A percentile compares a stretch with the other conserved stretches of the same genome.
These are phyloP conservation scores for Pseudonitzschia delicatissima DNA, from an alignment of 108 stramenopile genomes.

Conservation along the genomic window DNA sequence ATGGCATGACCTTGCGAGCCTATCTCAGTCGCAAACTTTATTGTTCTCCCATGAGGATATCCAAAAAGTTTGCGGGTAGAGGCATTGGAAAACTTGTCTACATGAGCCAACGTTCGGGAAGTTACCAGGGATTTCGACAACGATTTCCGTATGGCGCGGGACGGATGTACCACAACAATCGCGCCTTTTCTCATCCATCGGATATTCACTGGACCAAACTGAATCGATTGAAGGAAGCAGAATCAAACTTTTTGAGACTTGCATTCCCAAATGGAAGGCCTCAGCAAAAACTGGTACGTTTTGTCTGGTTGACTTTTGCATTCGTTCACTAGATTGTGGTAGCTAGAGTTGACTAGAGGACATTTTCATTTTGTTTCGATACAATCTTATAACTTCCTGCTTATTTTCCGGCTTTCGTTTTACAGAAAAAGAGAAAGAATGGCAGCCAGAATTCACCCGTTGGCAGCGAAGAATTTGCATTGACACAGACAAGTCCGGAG, in stretches of 20 bases:
- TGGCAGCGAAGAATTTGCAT: too few species aligned
- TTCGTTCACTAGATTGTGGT: too few species aligned
- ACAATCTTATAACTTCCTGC: too few species aligned
- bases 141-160: neutral
- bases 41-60: slow-evolving; percentile 96
- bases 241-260: slow-evolving; percentile 8
- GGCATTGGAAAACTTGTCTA: slow-evolving; percentile 44
- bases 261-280: slow-evolving; percentile 4
- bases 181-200: neutral
- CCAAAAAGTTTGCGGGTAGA: slow-evolving; percentile 69
- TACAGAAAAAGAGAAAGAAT: too few species aligned
- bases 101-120: neutral
- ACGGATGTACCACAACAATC: neutral
- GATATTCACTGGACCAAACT: neutral
- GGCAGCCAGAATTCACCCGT: too few species aligned
- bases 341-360: too few species aligned
- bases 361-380: too few species aligned
- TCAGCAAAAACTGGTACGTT: too few species aligned
- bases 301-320: too few species aligned
- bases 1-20: slow-evolving; percentile 91
- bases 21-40: slow-evolving; percentile 88
- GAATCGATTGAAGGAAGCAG: slow-evolving; percentile 9
- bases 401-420: too few species aligned
- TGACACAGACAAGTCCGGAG: too few species aligned
- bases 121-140: neutral